Conservation (phyloP, 164 flowering plant genomes). For the Vitis riparia region DNA sequence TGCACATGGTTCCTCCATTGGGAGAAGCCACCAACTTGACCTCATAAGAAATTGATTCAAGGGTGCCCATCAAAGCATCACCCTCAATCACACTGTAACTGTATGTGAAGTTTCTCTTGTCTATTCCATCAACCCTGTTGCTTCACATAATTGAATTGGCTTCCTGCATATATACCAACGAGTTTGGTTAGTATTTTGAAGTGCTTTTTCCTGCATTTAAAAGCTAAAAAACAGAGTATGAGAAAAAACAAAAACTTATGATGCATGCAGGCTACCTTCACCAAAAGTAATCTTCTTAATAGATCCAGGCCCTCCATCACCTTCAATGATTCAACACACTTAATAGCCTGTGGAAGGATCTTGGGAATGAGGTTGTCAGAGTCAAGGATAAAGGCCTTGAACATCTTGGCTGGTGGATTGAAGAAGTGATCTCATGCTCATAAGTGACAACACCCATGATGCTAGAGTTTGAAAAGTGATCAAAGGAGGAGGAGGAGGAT, state of each 20-base stretch:
- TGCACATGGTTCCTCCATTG: constrained; percentile 27
- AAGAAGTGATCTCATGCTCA: constrained; percentile 1
- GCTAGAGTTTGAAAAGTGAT: no score
- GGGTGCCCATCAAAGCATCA: constrained; percentile 21
- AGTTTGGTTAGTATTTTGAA: no score
- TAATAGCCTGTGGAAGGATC: constrained; percentile 9
- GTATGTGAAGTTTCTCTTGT: constrained; percentile 15
- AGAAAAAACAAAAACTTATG: no score
- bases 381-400: constrained; percentile 19
- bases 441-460: constrained; percentile 16
- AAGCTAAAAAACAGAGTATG: not conserved
- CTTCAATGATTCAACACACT: constrained; percentile 11
- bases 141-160: constrained; percentile 13
- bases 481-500: no score
- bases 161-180: constrained; percentile 6
- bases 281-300: constrained; percentile 21
- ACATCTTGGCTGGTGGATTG: constrained; percentile 11
- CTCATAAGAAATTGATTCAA: constrained; percentile 28
- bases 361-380: constrained; percentile 11
- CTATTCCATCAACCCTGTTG: constrained; percentile 25
- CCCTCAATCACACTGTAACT: constrained; percentile 35
- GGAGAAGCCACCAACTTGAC: constrained; percentile 24
- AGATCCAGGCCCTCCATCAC: constrained; percentile 25
- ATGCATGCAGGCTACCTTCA: constrained; percentile 2
- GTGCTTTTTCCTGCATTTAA: no score